Percentiles rank a stretch among this genome's conserved stretches.
Evolutionary conservation across 176 grass and related monocot species (phyloP).

Genomic region (Oryza rufipogon): DNA sequence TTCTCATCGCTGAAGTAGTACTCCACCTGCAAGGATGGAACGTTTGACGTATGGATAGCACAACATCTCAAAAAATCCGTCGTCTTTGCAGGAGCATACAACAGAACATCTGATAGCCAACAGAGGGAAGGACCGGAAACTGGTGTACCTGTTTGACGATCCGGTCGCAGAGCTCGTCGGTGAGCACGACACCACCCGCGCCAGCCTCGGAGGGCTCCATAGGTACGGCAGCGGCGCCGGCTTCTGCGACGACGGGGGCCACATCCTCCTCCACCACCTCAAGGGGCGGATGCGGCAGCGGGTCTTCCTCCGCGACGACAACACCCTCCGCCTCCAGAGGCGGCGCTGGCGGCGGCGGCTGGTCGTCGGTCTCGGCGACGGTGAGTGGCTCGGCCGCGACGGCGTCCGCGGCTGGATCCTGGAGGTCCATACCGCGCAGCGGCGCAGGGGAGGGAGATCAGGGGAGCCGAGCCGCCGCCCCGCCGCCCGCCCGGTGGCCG

Average conservation of each 20-base stretch:
- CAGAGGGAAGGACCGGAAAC: not conserved
- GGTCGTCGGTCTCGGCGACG: not conserved
- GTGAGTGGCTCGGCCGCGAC: not conserved
- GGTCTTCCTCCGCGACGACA: not conserved
- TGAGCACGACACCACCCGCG: slow-evolving; percentile 41
- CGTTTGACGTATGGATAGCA: not conserved
- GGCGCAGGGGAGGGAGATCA: slow-evolving; percentile 3
- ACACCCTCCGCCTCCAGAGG: slow-evolving; percentile 11
- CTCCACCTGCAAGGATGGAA: slow-evolving; percentile 64
- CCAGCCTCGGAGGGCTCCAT: not conserved
- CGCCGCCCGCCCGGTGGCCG: slow-evolving; percentile 24
- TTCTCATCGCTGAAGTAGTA: slow-evolving; percentile 98
- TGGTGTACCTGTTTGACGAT: slow-evolving; percentile 76
- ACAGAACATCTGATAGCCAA: not conserved
- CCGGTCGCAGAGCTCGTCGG: slow-evolving; percentile 72
- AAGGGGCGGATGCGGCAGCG: not conserved
- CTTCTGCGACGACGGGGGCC: not conserved
- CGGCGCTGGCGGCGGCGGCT: not conserved
- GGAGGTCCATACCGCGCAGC: slow-evolving; percentile 33
- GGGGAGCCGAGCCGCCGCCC: slow-evolving; percentile 39
- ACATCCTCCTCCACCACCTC: slow-evolving; percentile 18
- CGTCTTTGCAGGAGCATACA: not conserved
- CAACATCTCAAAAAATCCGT: not conserved
- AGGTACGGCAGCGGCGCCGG: not conserved
- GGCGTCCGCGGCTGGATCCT: slow-evolving; percentile 14